Conservation (phyloP, 257 asterid genomes). For the Echites panduratus region DNA sequence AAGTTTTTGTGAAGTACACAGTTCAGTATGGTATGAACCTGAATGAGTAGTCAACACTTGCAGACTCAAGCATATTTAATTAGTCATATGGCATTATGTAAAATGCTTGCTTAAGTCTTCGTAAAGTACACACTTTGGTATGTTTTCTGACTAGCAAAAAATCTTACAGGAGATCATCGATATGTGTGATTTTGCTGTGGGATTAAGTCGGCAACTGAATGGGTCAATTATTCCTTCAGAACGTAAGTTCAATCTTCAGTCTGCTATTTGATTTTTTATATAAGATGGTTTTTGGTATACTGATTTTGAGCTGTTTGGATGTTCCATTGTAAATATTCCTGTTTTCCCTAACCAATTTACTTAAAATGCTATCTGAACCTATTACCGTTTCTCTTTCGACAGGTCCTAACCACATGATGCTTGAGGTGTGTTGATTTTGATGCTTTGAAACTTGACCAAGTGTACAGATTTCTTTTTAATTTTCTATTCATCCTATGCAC, state of each 20-base stretch:
- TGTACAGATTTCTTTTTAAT: not conserved
- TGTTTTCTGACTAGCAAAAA: constrained; percentile 20
- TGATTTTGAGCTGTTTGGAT: constrained; percentile 4
- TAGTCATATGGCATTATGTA: too few species aligned
- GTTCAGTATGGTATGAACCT: too few species aligned
- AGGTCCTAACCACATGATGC: constrained; percentile 97
- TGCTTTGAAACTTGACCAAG: constrained; percentile 3
- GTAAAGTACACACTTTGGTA: not conserved
- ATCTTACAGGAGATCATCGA: constrained; percentile 85
- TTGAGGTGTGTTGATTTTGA: constrained; percentile 67
- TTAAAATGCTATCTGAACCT: constrained; percentile 10
- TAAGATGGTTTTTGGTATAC: not conserved
- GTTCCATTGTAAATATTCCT: not conserved
- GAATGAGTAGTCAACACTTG: too few species aligned
- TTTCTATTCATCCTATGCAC: constrained; percentile 22
- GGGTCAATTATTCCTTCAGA: constrained; percentile 97
- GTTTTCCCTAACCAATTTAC: not conserved
- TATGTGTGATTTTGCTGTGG: constrained; percentile 99
- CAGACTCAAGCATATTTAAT: too few species aligned
- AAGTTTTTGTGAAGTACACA: not conserved
- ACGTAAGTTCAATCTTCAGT: constrained; percentile 49
- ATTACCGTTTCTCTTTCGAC: constrained; percentile 26
- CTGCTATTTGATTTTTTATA: constrained; percentile 2
- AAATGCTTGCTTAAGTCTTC: not conserved
- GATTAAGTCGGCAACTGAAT: constrained; percentile 96